These are phyloP conservation scores for Cystobasidium slooffiae DNA, from an alignment of 1,284 basidiomycete species.

Conservation along the genomic window DNA sequence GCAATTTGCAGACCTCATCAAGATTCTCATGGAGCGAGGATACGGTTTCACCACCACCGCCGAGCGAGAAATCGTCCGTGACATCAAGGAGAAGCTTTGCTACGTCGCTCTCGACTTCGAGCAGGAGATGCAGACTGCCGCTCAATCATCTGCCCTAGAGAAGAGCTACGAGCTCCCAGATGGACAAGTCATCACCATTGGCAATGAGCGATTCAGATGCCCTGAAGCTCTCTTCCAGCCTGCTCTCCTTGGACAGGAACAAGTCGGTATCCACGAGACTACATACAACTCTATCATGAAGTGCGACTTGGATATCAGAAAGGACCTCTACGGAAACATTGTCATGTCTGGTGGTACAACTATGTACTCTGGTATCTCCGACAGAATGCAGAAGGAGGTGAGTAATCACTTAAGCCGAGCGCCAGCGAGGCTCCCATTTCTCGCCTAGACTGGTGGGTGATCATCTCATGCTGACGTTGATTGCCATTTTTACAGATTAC, in stretches of 20 bases:
- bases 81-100: constrained; percentile 98
- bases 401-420: not conserved
- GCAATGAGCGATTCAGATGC: constrained; percentile 95
- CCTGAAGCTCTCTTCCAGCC: constrained; percentile 98
- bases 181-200: constrained; percentile 94
- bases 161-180: constrained; percentile 97
- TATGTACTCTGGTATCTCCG: constrained; percentile 95
- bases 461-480: not conserved
- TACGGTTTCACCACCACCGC: constrained; percentile 81
- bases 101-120: constrained; percentile 97
- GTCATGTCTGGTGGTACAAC: constrained; percentile 95
- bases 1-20: constrained; percentile 72
- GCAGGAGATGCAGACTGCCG: constrained; percentile 91
- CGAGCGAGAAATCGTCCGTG: constrained; percentile 74
- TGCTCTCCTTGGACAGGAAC: constrained; percentile 87
- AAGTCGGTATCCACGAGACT: constrained; percentile 92
- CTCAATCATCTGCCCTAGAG: constrained; percentile 87
- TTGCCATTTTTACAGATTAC: constrained; percentile 62
- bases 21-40: constrained; percentile 90
- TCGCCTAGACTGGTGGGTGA: not conserved
- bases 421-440: not conserved
- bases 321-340: constrained; percentile 90
- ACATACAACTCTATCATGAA: constrained; percentile 86
- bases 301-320: constrained; percentile 70
- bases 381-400: constrained; percentile 94